phyloP scores from a whole-genome alignment of 768 basidiomycete genomes.

The Cystofilobasidium ferigula region DNA sequence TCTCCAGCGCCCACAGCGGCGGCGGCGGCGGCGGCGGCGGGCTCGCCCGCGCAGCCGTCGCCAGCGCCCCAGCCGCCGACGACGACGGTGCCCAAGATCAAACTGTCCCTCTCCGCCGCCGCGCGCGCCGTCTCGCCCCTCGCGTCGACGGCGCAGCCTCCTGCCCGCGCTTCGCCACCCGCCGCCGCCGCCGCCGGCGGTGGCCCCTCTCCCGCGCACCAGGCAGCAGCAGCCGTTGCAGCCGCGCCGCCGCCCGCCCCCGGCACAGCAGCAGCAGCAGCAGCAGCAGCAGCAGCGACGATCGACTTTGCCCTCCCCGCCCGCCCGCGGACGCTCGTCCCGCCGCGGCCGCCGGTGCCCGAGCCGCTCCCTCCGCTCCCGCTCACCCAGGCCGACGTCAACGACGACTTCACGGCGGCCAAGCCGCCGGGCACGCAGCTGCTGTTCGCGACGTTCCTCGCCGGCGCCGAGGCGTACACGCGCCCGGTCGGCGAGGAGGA shows the following conservation, averaged over 20 bases:
- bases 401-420: slow-evolving; percentile 74
- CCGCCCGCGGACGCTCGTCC: slow-evolving; percentile 14
- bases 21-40: background rate
- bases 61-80: background rate
- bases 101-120: slow-evolving; percentile 3
- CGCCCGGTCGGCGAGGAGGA: slow-evolving; percentile 89
- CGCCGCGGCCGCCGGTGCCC: slow-evolving; percentile 12
- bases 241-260: too few relatives aligned
- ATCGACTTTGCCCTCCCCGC: slow-evolving; percentile 20
- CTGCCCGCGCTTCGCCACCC: background rate
- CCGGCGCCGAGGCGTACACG: slow-evolving; percentile 79
- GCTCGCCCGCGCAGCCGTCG: background rate
- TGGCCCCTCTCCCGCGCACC: background rate
- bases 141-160: background rate
- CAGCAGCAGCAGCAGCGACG: background rate
- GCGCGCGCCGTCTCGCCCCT: background rate
- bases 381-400: slow-evolving; percentile 60
- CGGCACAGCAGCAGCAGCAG: too few relatives aligned
- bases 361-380: slow-evolving; percentile 9
- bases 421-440: slow-evolving; percentile 55
- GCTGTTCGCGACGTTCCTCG: slow-evolving; percentile 58
- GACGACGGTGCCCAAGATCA: slow-evolving; percentile 17
- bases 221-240: background rate
- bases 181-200: background rate
- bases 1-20: background rate